A percentile compares a stretch with the other conserved stretches of the same genome.
phyloP scores from a whole-genome alignment of 768 basidiomycete species.

The Amanita pallidorosea region DNA sequence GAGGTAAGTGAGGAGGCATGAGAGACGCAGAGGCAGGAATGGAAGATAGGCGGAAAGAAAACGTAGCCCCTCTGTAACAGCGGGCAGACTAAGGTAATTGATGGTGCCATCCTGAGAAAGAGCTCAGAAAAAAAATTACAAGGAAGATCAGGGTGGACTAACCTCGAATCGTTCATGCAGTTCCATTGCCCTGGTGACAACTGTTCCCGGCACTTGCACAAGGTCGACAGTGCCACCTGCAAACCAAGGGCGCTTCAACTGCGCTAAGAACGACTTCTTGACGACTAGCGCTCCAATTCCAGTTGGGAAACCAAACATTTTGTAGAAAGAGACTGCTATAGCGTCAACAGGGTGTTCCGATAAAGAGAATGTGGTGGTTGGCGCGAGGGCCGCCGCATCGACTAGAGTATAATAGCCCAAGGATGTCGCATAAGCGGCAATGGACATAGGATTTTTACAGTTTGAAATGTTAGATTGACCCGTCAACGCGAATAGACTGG shows the following conservation, averaged over 20 bases:
- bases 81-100: constrained; percentile 68
- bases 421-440: constrained; percentile 51
- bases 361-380: constrained; percentile 60
- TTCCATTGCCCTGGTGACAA: constrained; percentile 49
- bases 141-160: constrained; percentile 9
- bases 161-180: constrained; percentile 76
- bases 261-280: constrained; percentile 53
- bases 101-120: constrained; percentile 66
- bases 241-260: constrained; percentile 71
- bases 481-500: constrained; percentile 64
- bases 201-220: constrained; percentile 69
- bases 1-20: constrained; percentile 56
- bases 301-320: constrained; percentile 85
- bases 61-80: constrained; percentile 69
- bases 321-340: constrained; percentile 79
- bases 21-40: constrained; percentile 67
- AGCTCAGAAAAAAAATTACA: not conserved
- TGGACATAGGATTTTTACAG: constrained; percentile 55
- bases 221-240: constrained; percentile 76
- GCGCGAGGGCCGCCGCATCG: constrained; percentile 74
- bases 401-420: constrained; percentile 69
- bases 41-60: constrained; percentile 73
- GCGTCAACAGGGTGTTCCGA: constrained; percentile 64
- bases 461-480: constrained; percentile 80
- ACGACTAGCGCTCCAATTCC: constrained; percentile 75